Evolutionary conservation across 768 basidiomycete species (phyloP).

Genomic region (Kwoniella shandongensis): DNA sequence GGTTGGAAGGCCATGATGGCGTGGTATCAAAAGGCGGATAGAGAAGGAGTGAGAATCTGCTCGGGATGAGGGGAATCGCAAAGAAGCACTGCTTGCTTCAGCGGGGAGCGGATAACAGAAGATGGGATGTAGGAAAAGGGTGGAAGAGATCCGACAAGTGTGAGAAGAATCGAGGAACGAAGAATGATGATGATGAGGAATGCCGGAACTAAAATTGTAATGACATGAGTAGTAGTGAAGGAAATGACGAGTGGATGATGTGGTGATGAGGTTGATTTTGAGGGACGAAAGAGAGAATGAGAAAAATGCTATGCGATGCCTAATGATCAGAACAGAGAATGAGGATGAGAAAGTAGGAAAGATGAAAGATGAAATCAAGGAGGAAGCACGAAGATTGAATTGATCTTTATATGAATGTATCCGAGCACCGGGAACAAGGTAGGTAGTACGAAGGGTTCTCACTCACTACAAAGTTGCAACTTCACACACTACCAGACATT

Average conservation of each 20-base stretch:
- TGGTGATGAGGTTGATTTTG: background rate
- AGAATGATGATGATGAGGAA: too few species aligned
- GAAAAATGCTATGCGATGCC: background rate
- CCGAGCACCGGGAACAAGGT: background rate
- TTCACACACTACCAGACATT: background rate
- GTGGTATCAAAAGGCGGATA: background rate
- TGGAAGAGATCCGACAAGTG: too few species aligned
- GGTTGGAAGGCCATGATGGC: conserved; percentile 19
- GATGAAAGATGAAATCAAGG: background rate
- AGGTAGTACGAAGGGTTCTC: too few species aligned
- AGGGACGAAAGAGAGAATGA: too few species aligned
- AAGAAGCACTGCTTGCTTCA: background rate
- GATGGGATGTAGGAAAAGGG: background rate
- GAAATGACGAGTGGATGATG: background rate
- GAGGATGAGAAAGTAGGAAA: conserved; percentile 1
- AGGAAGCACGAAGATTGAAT: background rate
- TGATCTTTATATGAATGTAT: background rate
- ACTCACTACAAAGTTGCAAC: too few species aligned
- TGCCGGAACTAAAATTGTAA: background rate
- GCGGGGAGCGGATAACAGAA: background rate
- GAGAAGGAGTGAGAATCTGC: background rate
- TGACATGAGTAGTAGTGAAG: too few species aligned
- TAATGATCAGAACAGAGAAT: too few species aligned
- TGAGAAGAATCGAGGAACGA: too few species aligned
- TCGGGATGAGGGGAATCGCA: background rate